Conservation (phyloP, 768 basidiomycete species). For the Hygrophorus russula region DNA sequence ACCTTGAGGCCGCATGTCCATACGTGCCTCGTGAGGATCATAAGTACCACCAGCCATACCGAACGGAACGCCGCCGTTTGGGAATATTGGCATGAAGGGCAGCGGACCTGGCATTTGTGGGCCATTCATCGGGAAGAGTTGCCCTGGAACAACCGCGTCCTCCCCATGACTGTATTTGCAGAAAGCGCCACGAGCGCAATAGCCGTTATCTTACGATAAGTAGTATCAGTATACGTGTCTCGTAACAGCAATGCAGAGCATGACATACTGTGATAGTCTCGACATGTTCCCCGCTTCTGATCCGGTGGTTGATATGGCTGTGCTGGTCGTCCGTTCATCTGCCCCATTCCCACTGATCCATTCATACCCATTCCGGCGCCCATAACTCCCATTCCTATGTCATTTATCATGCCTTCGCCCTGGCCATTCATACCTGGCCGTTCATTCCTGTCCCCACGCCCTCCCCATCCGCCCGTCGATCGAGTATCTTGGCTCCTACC, state of each 20-base stretch:
- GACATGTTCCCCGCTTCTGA: constrained; percentile 68
- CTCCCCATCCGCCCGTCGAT: constrained; percentile 33
- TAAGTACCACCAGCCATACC: constrained; percentile 45
- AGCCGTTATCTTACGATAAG: constrained; percentile 63
- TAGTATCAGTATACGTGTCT: constrained; percentile 2
- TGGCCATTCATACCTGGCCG: constrained; percentile 14
- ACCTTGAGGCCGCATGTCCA: constrained; percentile 59
- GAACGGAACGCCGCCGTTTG: constrained; percentile 42
- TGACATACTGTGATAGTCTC: constrained; percentile 83
- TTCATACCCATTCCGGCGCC: constrained; percentile 15
- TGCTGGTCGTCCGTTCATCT: constrained; percentile 35
- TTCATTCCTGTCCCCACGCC: constrained; percentile 25
- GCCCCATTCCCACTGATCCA: constrained; percentile 16
- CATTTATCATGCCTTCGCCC: constrained; percentile 19
- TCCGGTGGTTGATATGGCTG: constrained; percentile 63
- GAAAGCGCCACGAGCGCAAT: constrained; percentile 75
- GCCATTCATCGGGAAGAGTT: constrained; percentile 48
- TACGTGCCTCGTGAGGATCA: constrained; percentile 68
- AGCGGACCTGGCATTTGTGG: constrained; percentile 28
- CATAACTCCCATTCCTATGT: constrained; percentile 10
- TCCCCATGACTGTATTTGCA: constrained; percentile 94
- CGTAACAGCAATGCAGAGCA: neutral
- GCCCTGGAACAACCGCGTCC: constrained; percentile 69
- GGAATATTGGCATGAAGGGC: constrained; percentile 67
- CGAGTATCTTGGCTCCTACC: constrained; percentile 21